Evolutionary conservation across 176 grass and related monocot genomes (phyloP).

Genomic region (Bonia amplexicaulis): DNA sequence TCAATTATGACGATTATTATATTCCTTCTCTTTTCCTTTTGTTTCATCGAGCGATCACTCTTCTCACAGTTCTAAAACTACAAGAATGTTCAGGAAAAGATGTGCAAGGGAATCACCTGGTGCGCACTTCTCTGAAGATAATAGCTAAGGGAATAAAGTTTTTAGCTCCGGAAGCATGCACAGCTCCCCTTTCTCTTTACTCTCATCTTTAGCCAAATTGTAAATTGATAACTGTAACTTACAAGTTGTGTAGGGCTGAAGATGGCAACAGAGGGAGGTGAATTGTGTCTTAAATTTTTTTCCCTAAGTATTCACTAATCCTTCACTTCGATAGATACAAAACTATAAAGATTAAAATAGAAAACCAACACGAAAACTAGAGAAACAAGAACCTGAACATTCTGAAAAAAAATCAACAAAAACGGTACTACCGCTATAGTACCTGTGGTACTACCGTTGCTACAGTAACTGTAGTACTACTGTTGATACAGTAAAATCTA

Average conservation of each 20-base stretch:
- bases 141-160: neutral
- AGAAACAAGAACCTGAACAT: too few species aligned
- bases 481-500: too few species aligned
- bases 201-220: neutral
- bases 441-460: too few species aligned
- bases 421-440: too few species aligned
- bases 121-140: conserved; percentile 11
- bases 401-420: too few species aligned
- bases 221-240: neutral
- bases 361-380: too few species aligned
- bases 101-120: neutral
- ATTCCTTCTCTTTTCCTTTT: neutral
- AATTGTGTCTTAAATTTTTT: too few species aligned
- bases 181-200: neutral
- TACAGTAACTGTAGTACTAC: too few species aligned
- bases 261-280: too few species aligned
- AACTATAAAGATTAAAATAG: too few species aligned
- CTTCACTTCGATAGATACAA: too few species aligned
- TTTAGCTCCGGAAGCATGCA: neutral
- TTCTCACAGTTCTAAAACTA: neutral
- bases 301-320: too few species aligned
- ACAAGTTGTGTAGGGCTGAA: neutral
- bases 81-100: neutral
- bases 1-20: neutral
- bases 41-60: neutral